phyloP scores from a whole-genome alignment of 106 monocot species.

The Cymbidium sinense region DNA sequence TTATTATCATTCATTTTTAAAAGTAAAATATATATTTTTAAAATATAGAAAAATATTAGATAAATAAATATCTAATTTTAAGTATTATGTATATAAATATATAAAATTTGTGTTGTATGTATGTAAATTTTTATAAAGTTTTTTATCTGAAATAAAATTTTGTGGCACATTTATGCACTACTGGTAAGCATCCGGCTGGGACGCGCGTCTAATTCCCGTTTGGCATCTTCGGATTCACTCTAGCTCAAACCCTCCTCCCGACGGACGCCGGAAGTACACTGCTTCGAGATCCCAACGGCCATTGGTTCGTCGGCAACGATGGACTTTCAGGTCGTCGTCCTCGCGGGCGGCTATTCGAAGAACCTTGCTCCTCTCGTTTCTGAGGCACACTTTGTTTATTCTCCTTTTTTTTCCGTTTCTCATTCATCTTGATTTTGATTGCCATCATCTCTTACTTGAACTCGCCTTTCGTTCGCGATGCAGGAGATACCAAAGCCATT shows the following conservation, averaged over 20 bases:
- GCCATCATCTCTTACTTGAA: neutral
- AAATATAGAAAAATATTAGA: too few species aligned
- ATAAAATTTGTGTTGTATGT: too few species aligned
- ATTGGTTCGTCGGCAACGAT: constrained; percentile 16
- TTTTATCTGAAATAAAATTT: too few species aligned
- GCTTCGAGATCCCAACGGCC: neutral
- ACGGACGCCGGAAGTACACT: neutral
- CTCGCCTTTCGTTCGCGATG: neutral
- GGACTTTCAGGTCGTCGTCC: constrained; percentile 96
- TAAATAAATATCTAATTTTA: too few species aligned
- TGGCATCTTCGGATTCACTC: neutral
- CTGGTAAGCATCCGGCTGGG: too few species aligned
- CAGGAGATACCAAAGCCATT: constrained; percentile 91
- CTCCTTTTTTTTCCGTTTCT: neutral
- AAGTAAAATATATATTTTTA: too few species aligned
- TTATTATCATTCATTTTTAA: too few species aligned
- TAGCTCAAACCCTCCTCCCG: neutral
- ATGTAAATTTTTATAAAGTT: too few species aligned
- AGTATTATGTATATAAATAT: too few species aligned
- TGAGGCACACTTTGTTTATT: constrained; percentile 24
- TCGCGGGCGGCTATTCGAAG: constrained; percentile 79
- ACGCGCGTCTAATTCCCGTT: too few species aligned
- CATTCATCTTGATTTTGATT: neutral
- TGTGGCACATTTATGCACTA: too few species aligned
- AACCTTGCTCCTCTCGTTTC: constrained; percentile 79